phyloP scores from a whole-genome alignment of 441 rosid genomes.

The Syzygium syzygioides region DNA sequence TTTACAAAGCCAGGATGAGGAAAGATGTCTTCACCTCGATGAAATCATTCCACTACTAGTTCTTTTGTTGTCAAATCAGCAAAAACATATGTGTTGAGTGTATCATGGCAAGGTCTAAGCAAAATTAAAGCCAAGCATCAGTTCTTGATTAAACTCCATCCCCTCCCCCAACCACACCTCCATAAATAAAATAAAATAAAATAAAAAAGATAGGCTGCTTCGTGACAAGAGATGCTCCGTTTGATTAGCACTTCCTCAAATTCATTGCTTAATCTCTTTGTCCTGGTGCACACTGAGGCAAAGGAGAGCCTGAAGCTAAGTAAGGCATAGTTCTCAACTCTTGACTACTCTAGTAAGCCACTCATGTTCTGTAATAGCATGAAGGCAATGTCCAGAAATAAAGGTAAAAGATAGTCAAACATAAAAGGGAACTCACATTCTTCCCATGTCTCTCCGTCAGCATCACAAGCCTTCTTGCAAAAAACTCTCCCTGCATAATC shows the following conservation, averaged over 20 bases:
- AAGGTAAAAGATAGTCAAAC: background rate
- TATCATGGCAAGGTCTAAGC: background rate
- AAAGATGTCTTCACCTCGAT: background rate
- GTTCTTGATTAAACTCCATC: background rate
- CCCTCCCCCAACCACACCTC: background rate
- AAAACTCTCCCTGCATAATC: constrained; percentile 77
- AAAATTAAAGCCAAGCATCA: background rate
- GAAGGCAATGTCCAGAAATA: background rate
- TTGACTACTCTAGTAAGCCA: background rate
- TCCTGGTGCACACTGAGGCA: background rate
- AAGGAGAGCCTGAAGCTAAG: background rate
- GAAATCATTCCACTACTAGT: background rate
- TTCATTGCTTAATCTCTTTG: background rate
- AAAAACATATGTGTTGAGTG: background rate
- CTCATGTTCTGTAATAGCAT: background rate
- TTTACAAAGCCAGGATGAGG: background rate
- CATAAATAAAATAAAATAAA: background rate
- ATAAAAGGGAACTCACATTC: constrained; percentile 55
- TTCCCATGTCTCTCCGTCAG: constrained; percentile 87
- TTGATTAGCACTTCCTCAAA: background rate
- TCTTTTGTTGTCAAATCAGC: background rate
- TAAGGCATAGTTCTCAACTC: background rate
- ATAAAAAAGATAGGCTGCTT: background rate
- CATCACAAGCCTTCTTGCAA: constrained; percentile 86
- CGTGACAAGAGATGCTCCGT: background rate